Conservation (phyloP, 2,329 filamentous ascomycete genomes). For the Neofusicoccum laricinum region DNA sequence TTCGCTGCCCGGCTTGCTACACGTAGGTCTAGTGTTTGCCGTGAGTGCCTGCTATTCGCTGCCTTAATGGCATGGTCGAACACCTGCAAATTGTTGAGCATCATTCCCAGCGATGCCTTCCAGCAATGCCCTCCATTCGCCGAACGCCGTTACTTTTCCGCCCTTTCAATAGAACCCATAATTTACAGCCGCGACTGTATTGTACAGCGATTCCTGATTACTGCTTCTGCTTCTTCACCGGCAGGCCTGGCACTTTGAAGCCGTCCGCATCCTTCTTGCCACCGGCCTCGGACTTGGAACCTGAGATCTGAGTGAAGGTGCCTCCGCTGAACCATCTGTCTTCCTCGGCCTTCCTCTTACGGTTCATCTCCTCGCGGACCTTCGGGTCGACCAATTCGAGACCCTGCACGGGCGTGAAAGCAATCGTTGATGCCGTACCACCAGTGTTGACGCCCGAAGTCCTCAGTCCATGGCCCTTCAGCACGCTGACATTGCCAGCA, state of each 20-base stretch:
- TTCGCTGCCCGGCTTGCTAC: background rate
- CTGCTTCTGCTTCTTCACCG: slow-evolving; percentile 63
- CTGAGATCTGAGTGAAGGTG: slow-evolving; percentile 85
- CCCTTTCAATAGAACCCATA: background rate
- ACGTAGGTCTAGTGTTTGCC: background rate
- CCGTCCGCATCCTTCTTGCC: slow-evolving; percentile 54
- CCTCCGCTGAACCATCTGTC: slow-evolving; percentile 96
- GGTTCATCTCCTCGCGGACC: slow-evolving; percentile 77
- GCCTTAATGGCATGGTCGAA: background rate
- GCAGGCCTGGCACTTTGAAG: slow-evolving; percentile 81
- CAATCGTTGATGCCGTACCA: slow-evolving; percentile 81
- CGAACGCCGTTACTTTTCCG: background rate
- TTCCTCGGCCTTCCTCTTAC: slow-evolving; percentile 91
- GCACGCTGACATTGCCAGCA: slow-evolving; percentile 61
- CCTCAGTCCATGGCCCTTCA: slow-evolving; percentile 76
- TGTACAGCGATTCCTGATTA: background rate
- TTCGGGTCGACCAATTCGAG: slow-evolving; percentile 94
- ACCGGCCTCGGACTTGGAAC: slow-evolving; percentile 22
- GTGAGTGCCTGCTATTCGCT: background rate
- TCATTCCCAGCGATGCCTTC: background rate
- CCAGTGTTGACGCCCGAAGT: slow-evolving; percentile 76
- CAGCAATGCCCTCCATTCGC: background rate
- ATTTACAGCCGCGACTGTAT: background rate
- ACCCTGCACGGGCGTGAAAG: slow-evolving; percentile 92
- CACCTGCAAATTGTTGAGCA: background rate